Evolutionary conservation across 768 basidiomycete genomes (phyloP).

Genomic region (Tulasnella sp.): DNA sequence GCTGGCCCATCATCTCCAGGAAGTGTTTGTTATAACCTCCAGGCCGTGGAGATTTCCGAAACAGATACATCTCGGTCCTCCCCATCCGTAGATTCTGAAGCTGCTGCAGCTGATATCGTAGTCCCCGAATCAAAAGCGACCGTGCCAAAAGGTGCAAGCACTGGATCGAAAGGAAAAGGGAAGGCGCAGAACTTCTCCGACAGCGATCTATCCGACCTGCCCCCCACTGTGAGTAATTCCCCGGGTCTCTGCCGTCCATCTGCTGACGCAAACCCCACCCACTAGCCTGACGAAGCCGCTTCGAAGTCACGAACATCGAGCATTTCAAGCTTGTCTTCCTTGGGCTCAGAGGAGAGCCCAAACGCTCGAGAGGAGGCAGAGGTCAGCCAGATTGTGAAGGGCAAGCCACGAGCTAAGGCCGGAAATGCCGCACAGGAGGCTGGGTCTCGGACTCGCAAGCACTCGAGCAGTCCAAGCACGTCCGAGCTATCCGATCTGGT

Average conservation of each 20-base stretch:
- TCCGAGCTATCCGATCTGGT: slow-evolving; percentile 1
- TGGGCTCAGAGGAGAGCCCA: not conserved
- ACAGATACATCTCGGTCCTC: not conserved
- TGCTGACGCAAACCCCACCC: not conserved
- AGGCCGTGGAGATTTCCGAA: slow-evolving; percentile 11
- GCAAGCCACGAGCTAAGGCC: not conserved
- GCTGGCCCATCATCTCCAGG: not conserved
- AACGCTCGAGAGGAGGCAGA: not conserved
- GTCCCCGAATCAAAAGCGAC: not conserved
- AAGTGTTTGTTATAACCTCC: not conserved
- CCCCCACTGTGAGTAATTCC: slow-evolving; percentile 6
- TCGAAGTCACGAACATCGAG: slow-evolving; percentile 3
- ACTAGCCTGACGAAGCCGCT: not conserved
- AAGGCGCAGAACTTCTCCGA: slow-evolving; percentile 11
- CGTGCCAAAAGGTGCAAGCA: not conserved
- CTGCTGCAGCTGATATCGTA: not conserved
- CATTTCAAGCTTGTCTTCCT: not conserved
- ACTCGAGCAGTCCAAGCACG: not conserved
- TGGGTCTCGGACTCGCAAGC: not conserved
- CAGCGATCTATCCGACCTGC: slow-evolving; percentile 22
- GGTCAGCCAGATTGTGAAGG: not conserved
- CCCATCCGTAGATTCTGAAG: not conserved
- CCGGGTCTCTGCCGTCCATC: not conserved
- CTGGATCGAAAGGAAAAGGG: not conserved
- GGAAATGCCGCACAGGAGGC: not conserved